Base-by-base conservation (phyloP, 306 rosid genomes). In the Cercis canadensis region DNA sequence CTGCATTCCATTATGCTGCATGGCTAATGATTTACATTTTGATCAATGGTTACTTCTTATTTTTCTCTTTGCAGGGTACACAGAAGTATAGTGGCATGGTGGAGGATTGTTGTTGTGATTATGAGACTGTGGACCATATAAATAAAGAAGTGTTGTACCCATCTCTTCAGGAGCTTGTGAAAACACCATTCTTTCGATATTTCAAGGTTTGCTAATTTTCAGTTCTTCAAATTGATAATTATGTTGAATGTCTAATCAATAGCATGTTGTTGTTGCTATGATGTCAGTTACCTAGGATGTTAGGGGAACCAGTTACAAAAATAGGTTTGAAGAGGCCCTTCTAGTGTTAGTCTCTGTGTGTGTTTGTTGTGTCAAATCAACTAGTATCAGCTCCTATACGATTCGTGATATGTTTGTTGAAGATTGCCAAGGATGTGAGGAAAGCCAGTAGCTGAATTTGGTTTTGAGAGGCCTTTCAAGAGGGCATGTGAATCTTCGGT, bases 91-190 rank as follows among this genome's bases (percentile, higher is more conserved):
- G 79, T 59, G 96, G 89, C 47, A 80, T 89, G 37, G 85, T 86
- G 40, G 91, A 89, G 80, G 95, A 89, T 57, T 89, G 91, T 55
- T 86, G 91, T 74, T 86, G 91, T 80, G 88, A 84, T 67, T 89
- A 89, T 71, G 91, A 86, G 66, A 84, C 91, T 0, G 86, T 86
- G 54, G 82, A 89, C 17, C 81, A 56, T 39, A 70, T 86, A 60
- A 88, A 88, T 18, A 44, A 54, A 62, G 86, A 84, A 70, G 83
- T 86, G 59, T 74, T 88, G 75, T 7, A 81, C 13, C 90, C 95
- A 18, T 73, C 80, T 10, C 91, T 86, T 4, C 89, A 82, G 49
- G 86, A 88, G 75, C 84, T 82, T 45, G 91, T 88, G 73, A 80
- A 75, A 46, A 86, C 88, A 16, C 82, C 89, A 3, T 88, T 86